A percentile compares a stretch with the other conserved stretches of the same genome.
These are phyloP conservation scores for Clitopilus passeckerianus DNA, from an alignment of 768 basidiomycete species.

Conservation along the genomic window DNA sequence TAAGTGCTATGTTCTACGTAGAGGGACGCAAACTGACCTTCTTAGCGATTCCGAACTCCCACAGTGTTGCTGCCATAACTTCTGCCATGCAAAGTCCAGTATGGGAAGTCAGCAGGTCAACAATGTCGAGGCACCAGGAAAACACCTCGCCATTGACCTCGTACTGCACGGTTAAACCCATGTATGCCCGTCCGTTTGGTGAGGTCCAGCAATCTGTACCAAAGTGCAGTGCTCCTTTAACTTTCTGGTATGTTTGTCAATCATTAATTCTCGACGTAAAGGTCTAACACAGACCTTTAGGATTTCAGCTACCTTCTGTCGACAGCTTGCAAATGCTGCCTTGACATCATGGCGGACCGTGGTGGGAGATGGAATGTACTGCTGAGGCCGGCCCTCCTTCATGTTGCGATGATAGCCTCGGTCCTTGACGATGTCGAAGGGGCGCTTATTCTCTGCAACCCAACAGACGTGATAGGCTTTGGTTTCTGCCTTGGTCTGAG, in stretches of 20 bases:
- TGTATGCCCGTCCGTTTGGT: conserved; percentile 17
- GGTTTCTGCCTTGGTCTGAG: conserved; percentile 18
- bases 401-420: conserved; percentile 22
- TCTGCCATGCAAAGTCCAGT: conserved; percentile 25
- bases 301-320: conserved; percentile 17
- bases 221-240: conserved; percentile 16
- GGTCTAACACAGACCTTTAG: conserved; percentile 12
- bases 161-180: conserved; percentile 17
- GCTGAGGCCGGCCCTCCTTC: conserved; percentile 22
- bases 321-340: conserved; percentile 16
- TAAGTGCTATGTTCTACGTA: neutral
- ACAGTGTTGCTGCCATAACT: conserved; percentile 24
- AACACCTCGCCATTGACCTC: conserved; percentile 11
- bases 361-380: conserved; percentile 21
- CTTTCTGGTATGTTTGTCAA: conserved; percentile 6
- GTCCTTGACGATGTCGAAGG: conserved; percentile 30
- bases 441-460: conserved; percentile 26
- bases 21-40: conserved; percentile 24
- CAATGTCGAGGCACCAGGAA: conserved; percentile 15
- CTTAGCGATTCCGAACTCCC: conserved; percentile 26
- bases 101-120: conserved; percentile 35
- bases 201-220: conserved; percentile 23
- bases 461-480: conserved; percentile 28
- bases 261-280: neutral
- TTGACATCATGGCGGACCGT: conserved; percentile 28